Evolutionary conservation across 225 moss, liverwort and hornwort genomes (phyloP), one percentile per base, ranked within the genome.

Genomic region (Antitrichia curtipendula): DNA sequence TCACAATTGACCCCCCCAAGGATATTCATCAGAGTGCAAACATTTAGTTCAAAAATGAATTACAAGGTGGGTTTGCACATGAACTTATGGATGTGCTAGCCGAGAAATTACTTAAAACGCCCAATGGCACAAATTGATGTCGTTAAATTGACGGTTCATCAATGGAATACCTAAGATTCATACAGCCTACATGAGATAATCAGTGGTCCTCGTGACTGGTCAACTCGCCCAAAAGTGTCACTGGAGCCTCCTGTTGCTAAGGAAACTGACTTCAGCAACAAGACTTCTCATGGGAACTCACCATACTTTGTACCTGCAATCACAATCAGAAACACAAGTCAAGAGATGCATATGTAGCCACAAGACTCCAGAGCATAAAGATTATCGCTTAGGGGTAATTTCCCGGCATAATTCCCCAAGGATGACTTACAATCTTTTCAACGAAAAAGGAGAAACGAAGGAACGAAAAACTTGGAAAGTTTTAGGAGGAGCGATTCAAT

Each of bases 291-390:
- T 36, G 93, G 93, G 49, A 94, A 94, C 80, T 94, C 93, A 68
- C 91, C 93, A n/a, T 94, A 92, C 87, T 88, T 94, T 6, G 93
- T 94, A 75, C 93, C 93, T 94, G 91, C 85, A 82, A 86, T 78
- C 65, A 62, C 76, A 85, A 81, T 27, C 78, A 90, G 82, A 75
- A 89, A 82, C 49, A 84, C 17, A 24, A 82, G 60, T 87, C 82
- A 87, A 83, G 77, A 85, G 57, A 75, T 81, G 75, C 49, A 32
- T 25, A 70, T 20, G 8, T 13, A 52, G 62, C 78, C 68, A 60
- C 81, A 47, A 63, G 23, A 75, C 34, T 91, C 62, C 81, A 91
- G 41, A 76, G 54, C 70, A 71, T 27, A 22, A n/a, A 23, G 23
- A 74, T 81, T 63, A 64, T 41, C 40, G 36, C 54, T 40, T 69